Evolutionary conservation across 176 grass and related monocot species (phyloP).

Genomic region (sorghum (Sorghum bicolor)): DNA sequence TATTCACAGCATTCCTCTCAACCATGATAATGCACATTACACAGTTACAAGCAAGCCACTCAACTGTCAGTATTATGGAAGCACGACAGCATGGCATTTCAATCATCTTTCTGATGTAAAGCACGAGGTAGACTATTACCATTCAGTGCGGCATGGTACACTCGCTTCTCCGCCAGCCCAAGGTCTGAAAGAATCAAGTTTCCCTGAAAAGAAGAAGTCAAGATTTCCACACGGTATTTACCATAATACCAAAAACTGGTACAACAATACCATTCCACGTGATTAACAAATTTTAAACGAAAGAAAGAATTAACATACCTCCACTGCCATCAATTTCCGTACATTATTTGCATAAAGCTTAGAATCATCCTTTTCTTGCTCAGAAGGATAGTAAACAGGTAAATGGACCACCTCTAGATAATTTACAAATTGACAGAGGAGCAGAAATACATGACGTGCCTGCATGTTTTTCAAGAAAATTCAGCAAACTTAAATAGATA

Average conservation of each 20-base stretch:
- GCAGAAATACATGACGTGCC: slow-evolving; percentile 79
- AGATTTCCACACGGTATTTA: background rate
- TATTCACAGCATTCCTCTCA: slow-evolving; percentile 33
- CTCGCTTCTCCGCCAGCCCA: slow-evolving; percentile 82
- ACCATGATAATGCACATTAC: slow-evolving; percentile 18
- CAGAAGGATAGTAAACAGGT: slow-evolving; percentile 79
- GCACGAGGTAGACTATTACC: slow-evolving; percentile 86
- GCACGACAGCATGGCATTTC: slow-evolving; percentile 32
- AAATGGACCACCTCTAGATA: slow-evolving; percentile 75
- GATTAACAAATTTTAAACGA: background rate
- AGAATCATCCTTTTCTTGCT: slow-evolving; percentile 87
- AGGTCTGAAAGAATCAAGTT: slow-evolving; percentile 84
- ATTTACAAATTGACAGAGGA: slow-evolving; percentile 94
- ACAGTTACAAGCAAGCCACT: slow-evolving; percentile 49
- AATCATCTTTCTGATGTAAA: slow-evolving; percentile 98
- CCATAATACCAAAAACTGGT: background rate
- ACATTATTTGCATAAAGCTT: slow-evolving; percentile 81
- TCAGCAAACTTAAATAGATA: background rate
- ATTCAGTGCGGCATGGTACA: slow-evolving; percentile 91
- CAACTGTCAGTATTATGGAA: slow-evolving; percentile 29
- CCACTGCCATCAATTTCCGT: slow-evolving; percentile 78
- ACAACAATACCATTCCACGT: background rate
- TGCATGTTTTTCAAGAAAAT: slow-evolving; percentile 40
- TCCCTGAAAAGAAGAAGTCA: slow-evolving; percentile 46
- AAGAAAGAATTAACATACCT: slow-evolving; percentile 42